These are phyloP conservation scores for Neurospora pannonica DNA, from an alignment of 495 filamentous ascomycete species.

Conservation along the genomic window DNA sequence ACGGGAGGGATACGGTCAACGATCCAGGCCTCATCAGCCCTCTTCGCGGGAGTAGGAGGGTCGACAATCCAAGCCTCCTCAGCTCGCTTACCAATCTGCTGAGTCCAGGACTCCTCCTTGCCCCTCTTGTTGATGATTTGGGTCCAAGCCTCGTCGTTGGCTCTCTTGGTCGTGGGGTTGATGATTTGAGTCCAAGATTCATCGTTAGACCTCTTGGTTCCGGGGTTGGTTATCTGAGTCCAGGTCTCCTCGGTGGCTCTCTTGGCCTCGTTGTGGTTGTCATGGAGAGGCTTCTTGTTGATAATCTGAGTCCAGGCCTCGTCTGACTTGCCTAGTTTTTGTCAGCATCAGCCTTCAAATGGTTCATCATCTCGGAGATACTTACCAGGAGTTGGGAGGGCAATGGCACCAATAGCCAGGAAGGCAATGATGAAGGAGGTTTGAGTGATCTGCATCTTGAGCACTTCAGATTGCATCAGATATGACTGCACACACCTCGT, in stretches of 20 bases:
- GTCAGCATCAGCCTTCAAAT: not conserved
- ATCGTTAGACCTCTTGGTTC: not conserved
- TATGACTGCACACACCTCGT: not conserved
- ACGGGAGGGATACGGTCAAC: not conserved
- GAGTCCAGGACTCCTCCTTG: not conserved
- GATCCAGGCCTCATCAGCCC: not conserved
- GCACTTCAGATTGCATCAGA: not conserved
- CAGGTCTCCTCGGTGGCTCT: not conserved
- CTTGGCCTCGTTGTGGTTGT: not conserved
- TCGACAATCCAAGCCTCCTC: not conserved
- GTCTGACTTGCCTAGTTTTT: not conserved
- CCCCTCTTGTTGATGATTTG: not conserved
- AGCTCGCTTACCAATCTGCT: not conserved
- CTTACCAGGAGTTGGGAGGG: not conserved
- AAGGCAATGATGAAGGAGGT: constrained; percentile 2
- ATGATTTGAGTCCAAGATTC: not conserved
- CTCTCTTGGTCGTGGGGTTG: not conserved
- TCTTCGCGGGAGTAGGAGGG: not conserved
- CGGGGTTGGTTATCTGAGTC: not conserved
- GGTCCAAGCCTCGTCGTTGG: not conserved
- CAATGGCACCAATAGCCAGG: not conserved
- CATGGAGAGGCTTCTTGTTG: not conserved
- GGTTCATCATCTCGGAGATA: not conserved
- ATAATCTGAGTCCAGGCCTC: not conserved
- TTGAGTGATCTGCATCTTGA: not conserved